Evolutionary conservation across 2,329 filamentous ascomycete species (phyloP), one percentile per base, ranked within the genome.

Genomic region (Phyllosticta citriasiana): DNA sequence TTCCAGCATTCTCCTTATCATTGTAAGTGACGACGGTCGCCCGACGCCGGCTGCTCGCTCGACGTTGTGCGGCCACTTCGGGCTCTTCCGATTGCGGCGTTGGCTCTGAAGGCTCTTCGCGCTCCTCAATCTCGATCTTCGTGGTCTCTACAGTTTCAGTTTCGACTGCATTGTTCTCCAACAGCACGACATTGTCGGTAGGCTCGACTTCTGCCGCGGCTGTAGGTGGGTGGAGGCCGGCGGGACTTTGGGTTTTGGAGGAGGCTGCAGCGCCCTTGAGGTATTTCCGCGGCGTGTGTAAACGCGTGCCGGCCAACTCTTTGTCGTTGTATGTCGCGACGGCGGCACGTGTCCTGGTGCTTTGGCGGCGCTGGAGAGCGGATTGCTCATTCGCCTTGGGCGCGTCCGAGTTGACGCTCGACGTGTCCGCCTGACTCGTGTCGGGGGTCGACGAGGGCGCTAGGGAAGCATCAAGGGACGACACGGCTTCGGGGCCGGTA

Each of bases 281-380:
- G 62, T 74, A 74, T 54, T 74, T 74, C 19, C 70, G 72, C 75
- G 79, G 73, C 76, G 80, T 84, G 65, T 87, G 84, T 53, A 81
- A 78, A 33, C 81, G 79, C 57, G 83, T 88, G 66, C 85, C 85
- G 62, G 79, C 81, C 59, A 88, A 77, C 66, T 82, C 80, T 64
- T 83, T 79, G 16, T 88, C 74, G 67, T 90, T 91, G 74, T 90
- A 90, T 22, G 85, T 82, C 16, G 82, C 80, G 22, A 84, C 76
- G 59, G 78, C 80, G 19, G 75, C 67, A 64, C 82, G 80, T 40
- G 79, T 75, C 67, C 86, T 82, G 66, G 80, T 80, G 64, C 82
- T 78, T 61, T 84, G 82, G 52, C 67, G 65, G 25, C 61, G 61
- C 4, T 14, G 14, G 10, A 24, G 16, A 2, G 47, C 14, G 19